Conservation (phyloP, 768 basidiomycete species). For the Suillus clintonianus region DNA sequence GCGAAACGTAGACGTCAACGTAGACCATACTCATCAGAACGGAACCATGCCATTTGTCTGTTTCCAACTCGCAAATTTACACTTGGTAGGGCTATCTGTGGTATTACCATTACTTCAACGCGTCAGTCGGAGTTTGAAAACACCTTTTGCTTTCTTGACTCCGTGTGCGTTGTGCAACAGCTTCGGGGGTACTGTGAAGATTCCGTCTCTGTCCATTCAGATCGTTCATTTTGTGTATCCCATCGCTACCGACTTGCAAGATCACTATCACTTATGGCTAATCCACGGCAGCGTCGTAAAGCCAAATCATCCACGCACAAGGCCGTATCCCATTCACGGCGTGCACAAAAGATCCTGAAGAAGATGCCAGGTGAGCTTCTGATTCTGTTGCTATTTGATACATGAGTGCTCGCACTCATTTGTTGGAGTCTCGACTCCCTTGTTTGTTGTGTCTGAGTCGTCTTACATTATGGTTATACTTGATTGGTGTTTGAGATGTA, state of each 20-base stretch:
- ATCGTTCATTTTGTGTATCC: background rate
- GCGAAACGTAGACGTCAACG: no score
- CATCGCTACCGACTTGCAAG: background rate
- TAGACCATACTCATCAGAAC: background rate
- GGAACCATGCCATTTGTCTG: no score
- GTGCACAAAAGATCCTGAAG: conserved; percentile 74
- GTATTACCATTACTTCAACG: background rate
- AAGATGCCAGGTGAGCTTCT: conserved; percentile 69
- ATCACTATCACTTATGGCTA: conserved; percentile 62
- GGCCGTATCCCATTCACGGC: conserved; percentile 70
- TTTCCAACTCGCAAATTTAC: background rate
- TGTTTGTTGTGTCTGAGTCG: background rate
- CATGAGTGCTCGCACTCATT: background rate
- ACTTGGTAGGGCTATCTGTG: background rate
- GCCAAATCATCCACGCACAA: conserved; percentile 74
- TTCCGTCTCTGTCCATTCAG: background rate
- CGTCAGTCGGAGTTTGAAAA: background rate
- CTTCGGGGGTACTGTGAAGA: background rate
- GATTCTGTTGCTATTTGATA: no score
- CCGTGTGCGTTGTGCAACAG: background rate
- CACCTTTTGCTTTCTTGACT: background rate
- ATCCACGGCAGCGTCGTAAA: conserved; percentile 92
- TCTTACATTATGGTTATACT: conserved; percentile 3
- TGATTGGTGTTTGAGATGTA: background rate
- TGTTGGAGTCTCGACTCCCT: background rate